Conservation (phyloP, 2,329 filamentous ascomycete genomes). For the Aspergillus sp. region DNA sequence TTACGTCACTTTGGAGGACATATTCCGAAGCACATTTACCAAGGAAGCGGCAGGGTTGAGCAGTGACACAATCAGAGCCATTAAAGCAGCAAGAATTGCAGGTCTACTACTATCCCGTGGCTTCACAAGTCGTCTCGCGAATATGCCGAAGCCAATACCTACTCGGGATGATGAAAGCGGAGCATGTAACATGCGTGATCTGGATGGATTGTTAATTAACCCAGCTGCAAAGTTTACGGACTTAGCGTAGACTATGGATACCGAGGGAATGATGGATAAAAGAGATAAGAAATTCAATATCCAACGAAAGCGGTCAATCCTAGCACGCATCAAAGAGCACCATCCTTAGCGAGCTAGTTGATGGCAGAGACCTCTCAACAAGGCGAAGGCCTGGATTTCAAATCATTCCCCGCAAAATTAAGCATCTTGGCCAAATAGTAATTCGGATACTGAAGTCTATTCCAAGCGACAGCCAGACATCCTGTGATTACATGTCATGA, state of each 20-base stretch:
- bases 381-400: too few relatives aligned
- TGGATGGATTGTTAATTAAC: slow-evolving; percentile 33
- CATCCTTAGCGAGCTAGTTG: too few relatives aligned
- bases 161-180: slow-evolving; percentile 40
- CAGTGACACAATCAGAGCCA: slow-evolving; percentile 23
- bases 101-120: slow-evolving; percentile 37
- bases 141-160: slow-evolving; percentile 33
- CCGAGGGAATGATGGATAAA: too few relatives aligned
- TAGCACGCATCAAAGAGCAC: too few relatives aligned
- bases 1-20: slow-evolving; percentile 27
- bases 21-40: slow-evolving; percentile 37
- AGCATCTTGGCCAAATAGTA: too few relatives aligned
- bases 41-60: slow-evolving; percentile 28
- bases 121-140: slow-evolving; percentile 42
- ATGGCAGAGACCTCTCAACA: too few relatives aligned
- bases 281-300: too few relatives aligned
- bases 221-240: slow-evolving; percentile 7
- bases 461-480: too few relatives aligned
- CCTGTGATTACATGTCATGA: too few relatives aligned
- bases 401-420: too few relatives aligned
- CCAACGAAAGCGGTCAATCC: too few relatives aligned
- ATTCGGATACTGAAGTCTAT: too few relatives aligned
- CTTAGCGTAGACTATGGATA: slow-evolving; percentile 17
- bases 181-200: slow-evolving; percentile 38
- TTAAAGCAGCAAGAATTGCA: slow-evolving; percentile 33